Evolutionary conservation across 2,329 filamentous ascomycete species (phyloP), one percentile per base, ranked within the genome.

Genomic region (Verticillium zaregamsianum): DNA sequence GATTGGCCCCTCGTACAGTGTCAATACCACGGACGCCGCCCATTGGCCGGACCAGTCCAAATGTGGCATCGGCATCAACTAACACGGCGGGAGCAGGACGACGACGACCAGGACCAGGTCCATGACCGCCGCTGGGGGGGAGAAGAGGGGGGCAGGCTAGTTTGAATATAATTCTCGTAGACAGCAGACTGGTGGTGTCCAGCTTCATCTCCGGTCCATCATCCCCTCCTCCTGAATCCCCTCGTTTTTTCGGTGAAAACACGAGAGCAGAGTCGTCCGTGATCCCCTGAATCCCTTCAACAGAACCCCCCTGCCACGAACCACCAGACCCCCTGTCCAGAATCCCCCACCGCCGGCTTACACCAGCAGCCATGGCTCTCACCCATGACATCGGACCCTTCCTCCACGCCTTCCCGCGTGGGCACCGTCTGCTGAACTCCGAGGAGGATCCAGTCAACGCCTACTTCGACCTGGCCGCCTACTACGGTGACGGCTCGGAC

Each of bases 381-480:
- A 20, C 45, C 20, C 45, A 49, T 58, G 57, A 49, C 11, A 31
- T 49, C 25, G 57, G 31, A 31, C 28, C 57, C 20, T 40, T 31
- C 57, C 57, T 58, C 45, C n/a, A 49, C 9, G 23, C 45, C 45
- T 11, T 49, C 45, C 45, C 45, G 7, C 45, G 45, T 23, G 45
- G 45, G 11, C n/a, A n/a, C 9, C 45, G 20, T 25, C n/a, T 49
- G n/a, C 45, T 49, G 45, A 14, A 8, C 20, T 25, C 9, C n/a
- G 58, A 59, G 20, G 58, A 59, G n/a, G 59, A 60, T 32, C 59
- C 52, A 31, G 59, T 60, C 12, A 23, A 45, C 28, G 49, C 32
- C 37, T 60, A 56, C 54, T 60, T 60, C 52, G 59, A 60, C 52
- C 59, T 60, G 39, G 37, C 49, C 28, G 59, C 59, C 25, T 56